Conservation (phyloP, 2,329 filamentous ascomycete genomes). For the Arthroderma uncinatum region DNA sequence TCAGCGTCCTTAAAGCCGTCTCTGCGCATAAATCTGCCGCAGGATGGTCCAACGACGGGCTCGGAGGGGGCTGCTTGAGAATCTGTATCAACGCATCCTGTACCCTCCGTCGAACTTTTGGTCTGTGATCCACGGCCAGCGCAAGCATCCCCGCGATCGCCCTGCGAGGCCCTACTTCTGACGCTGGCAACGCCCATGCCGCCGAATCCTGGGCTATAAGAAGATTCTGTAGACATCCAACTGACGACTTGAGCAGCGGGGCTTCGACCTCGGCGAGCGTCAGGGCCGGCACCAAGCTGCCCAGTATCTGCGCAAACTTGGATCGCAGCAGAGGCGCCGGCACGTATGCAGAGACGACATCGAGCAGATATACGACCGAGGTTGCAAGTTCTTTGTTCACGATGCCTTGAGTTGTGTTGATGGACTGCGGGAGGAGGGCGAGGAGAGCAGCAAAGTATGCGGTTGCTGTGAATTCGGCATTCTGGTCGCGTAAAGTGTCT, state of each 20-base stretch:
- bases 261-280: constrained; percentile 73
- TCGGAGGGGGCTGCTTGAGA: constrained; percentile 74
- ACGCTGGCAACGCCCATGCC: constrained; percentile 77
- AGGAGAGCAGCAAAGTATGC: constrained; percentile 94
- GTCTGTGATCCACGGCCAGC: constrained; percentile 73
- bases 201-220: constrained; percentile 76
- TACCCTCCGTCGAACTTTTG: constrained; percentile 87
- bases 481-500: constrained; percentile 80
- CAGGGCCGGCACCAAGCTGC: constrained; percentile 72
- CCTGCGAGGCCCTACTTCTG: constrained; percentile 72
- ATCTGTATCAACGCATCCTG: constrained; percentile 80
- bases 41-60: constrained; percentile 84
- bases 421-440: constrained; percentile 69
- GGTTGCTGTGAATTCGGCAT: constrained; percentile 70
- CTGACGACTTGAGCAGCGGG: constrained; percentile 71
- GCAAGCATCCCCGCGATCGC: constrained; percentile 78
- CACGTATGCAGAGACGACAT: constrained; percentile 75
- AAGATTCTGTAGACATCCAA: constrained; percentile 87
- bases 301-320: constrained; percentile 90
- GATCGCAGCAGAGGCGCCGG: constrained; percentile 78
- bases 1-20: constrained; percentile 69
- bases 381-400: constrained; percentile 73
- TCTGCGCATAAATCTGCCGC: constrained; percentile 94
- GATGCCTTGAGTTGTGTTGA: constrained; percentile 49
- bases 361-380: constrained; percentile 88